A percentile compares a stretch with the other conserved stretches of the same genome.
These are phyloP conservation scores for Casuarina equisetifolia DNA, from an alignment of 306 rosid genomes.

Conservation along the genomic window DNA sequence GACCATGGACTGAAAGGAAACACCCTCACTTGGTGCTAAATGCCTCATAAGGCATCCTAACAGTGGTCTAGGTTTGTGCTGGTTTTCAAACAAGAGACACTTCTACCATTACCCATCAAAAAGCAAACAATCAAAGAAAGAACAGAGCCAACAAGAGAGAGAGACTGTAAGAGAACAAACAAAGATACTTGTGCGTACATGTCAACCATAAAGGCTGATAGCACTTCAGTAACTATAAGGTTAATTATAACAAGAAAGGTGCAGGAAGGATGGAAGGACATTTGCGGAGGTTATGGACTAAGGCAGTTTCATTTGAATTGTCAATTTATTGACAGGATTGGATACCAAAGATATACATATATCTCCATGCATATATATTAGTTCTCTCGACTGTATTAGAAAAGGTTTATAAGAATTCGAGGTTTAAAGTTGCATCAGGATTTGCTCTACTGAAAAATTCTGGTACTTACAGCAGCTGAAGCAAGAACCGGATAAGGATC, in stretches of 20 bases:
- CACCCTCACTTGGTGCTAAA: slow-evolving; percentile 3
- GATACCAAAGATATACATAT: slow-evolving; percentile 1
- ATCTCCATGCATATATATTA: slow-evolving; percentile 4
- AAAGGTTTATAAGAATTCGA: background rate
- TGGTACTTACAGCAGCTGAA: slow-evolving; percentile 77
- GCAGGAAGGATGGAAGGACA: background rate
- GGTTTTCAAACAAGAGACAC: slow-evolving; percentile 2
- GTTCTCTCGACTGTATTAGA: background rate
- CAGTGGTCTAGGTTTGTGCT: slow-evolving; percentile 14
- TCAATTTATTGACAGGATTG: slow-evolving; percentile 2
- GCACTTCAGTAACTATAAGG: background rate
- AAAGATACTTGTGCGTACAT: too few relatives aligned
- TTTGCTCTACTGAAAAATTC: slow-evolving; percentile 20
- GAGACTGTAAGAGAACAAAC: background rate
- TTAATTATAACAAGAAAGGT: background rate
- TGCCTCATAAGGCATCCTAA: background rate
- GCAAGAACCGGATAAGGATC: slow-evolving; percentile 95
- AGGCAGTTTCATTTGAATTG: background rate
- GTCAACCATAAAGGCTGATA: background rate
- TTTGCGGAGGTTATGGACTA: background rate
- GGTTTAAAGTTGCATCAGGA: background rate
- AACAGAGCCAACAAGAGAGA: background rate
- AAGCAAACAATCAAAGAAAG: background rate
- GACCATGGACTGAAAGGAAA: background rate
- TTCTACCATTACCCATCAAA: background rate